Base-by-base conservation (phyloP, 345 rosid genomes). In the Noccaea caerulescens region DNA sequence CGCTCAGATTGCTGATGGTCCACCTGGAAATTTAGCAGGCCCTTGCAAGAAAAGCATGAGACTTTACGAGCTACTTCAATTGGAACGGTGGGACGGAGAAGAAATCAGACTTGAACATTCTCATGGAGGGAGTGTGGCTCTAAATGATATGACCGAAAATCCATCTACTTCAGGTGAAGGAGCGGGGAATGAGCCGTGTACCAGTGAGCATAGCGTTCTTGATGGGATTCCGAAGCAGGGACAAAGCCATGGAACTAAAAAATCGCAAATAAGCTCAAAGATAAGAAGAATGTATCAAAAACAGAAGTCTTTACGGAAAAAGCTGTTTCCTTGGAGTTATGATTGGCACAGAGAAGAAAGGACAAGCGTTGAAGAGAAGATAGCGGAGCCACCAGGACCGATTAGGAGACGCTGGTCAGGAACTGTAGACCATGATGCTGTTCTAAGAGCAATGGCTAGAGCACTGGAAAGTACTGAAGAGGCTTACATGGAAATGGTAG, bases 401-500 rank as follows among this genome's bases (percentile, higher is more conserved):
- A 87, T 87, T 47, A 81, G 98, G 84, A 93, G 85, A 84, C 88
- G 90, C 75, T 85, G 81, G 82, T 84, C 93, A 63, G 97, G 93
- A 74, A 64, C 79, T 68, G 81, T 87, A 39, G 89, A 90, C 70
- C 92, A 90, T 69, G 85, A 81, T 81, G 90, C 90, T 49, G 94
- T 93, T 72, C 80, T 93, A 59, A 84, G 85, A 76, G 98, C 98
- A 54, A 87, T 93, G 95, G 82, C 85, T 71, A 80, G 73, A 49
- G 98, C 92, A 42, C 87, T 93, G 44, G 80, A 84, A 73, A 79
- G 46, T 43, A 82, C 98, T 2, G 98, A 93, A 77, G 88, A 84
- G 58, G 93, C 92, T 51, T 93, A 93, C 76, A 87, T 87, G 93
- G 93, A 93, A 69, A 85, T 93, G 97, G 96, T 90, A 73, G 97